Evolutionary conservation across 306 rosid genomes (phyloP).

Genomic region (Casuarina equisetifolia): DNA sequence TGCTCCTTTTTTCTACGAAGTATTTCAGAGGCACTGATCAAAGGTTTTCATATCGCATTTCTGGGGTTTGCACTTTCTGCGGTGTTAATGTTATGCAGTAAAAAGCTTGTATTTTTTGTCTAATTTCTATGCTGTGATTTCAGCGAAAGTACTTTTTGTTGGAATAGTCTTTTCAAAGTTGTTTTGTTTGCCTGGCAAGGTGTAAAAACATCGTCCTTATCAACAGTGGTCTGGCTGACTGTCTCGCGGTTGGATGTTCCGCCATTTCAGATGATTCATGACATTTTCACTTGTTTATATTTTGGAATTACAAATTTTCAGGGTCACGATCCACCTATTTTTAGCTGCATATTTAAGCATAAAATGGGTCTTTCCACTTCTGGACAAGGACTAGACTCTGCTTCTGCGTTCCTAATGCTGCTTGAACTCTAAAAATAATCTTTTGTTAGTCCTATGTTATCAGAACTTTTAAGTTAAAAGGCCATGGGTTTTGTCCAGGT

Average conservation of each 20-base stretch:
- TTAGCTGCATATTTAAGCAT: background rate
- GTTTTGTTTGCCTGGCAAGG: no score
- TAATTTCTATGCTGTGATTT: background rate
- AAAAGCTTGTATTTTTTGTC: background rate
- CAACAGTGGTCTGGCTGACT: background rate
- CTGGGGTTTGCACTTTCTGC: background rate
- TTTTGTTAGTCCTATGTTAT: background rate
- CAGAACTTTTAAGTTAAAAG: conserved; percentile 6
- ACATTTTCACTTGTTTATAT: background rate
- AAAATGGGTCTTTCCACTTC: background rate
- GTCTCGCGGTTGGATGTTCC: background rate
- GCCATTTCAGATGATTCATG: background rate
- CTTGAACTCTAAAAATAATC: background rate
- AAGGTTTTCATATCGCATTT: background rate
- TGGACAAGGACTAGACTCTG: background rate
- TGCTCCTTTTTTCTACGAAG: background rate
- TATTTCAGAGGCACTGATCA: background rate
- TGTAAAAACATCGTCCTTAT: no score
- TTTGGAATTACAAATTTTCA: background rate
- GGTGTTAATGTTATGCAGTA: background rate
- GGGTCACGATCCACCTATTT: background rate
- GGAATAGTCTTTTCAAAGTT: background rate
- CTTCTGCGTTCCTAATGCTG: background rate
- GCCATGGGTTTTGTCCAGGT: conserved; percentile 27
- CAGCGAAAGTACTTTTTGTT: background rate